Conservation (phyloP, 2,329 filamentous ascomycete species). For the Aureobasidium sp. region DNA sequence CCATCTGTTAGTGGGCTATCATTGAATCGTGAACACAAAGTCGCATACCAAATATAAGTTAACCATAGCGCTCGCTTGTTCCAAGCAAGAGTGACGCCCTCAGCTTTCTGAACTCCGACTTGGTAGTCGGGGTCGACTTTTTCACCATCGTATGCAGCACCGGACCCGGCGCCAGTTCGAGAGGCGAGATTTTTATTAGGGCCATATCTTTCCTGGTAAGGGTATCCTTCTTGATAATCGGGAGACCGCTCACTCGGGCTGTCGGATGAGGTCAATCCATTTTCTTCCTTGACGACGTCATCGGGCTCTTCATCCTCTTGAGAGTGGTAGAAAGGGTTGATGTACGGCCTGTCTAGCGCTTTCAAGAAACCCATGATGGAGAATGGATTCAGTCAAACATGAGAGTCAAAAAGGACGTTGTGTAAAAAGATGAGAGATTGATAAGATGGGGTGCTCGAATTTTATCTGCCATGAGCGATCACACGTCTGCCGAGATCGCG, state of each 20-base stretch:
- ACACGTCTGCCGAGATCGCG: slow-evolving; percentile 2
- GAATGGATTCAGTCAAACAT: background rate
- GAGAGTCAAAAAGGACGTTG: background rate
- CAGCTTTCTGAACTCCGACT: slow-evolving; percentile 26
- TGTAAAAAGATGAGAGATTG: background rate
- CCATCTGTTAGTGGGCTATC: background rate
- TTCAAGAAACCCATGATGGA: slow-evolving; percentile 12
- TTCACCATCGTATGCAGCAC: slow-evolving; percentile 12
- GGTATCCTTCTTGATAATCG: background rate
- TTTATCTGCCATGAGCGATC: background rate
- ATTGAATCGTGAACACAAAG: no score
- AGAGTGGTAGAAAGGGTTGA: slow-evolving; percentile 8
- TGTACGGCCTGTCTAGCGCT: slow-evolving; percentile 3
- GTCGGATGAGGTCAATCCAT: slow-evolving; percentile 14
- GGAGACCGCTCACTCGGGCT: slow-evolving; percentile 20
- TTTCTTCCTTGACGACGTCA: slow-evolving; percentile 8
- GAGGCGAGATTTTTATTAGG: slow-evolving; percentile 23
- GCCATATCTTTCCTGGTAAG: slow-evolving; percentile 27
- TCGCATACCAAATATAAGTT: slow-evolving; percentile 24
- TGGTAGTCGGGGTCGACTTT: slow-evolving; percentile 20
- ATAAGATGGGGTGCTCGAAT: slow-evolving; percentile 1
- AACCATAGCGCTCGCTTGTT: slow-evolving; percentile 22
- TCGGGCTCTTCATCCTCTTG: slow-evolving; percentile 12
- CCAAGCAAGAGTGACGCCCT: slow-evolving; percentile 28
- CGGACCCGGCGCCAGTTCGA: slow-evolving; percentile 19